Evolutionary conservation across 2,329 filamentous ascomycete species (phyloP), one percentile per base, ranked within the genome.

Genomic region (Phialophora verrucosa): DNA sequence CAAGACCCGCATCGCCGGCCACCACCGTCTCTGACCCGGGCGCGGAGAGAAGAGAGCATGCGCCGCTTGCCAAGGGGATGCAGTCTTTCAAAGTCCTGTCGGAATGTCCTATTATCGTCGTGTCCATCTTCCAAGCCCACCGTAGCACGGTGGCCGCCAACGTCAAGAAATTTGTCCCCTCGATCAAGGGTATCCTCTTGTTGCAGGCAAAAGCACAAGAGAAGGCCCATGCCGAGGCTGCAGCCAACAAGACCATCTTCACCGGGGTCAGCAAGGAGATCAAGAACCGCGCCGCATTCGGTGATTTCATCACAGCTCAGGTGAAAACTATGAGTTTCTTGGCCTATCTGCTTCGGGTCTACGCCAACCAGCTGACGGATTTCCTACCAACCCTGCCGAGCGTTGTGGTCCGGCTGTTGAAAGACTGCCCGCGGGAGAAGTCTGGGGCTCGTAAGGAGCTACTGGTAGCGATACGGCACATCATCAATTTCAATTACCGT

Each of bases 261-360:
- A 95, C 92, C 0, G 94, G 95, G 1, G 92, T 99, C 61, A 96
- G 92, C 79, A 91, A 91, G 56, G 91, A 92, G 65, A 97, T 99
- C 75, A 94, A 92, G 79, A 97, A 98, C 73, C 86, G 93, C 64
- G 91, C 91, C 12, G 94, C 93, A 0, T 99, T 98, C 81, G 95
- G 94, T 42, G 96, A 99, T 74, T 96, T 98, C 72, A 96, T 99
- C 70, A 98, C 93, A 0, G 93, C 94, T 1, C 96, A 99, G 77
- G 95, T 99, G 17, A 98, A 99, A 83, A 98, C 94, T 0, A 98
- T 99, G 94, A 98, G 93, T 74, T 99, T 99, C 74, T 78, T 99
- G 71, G 96, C 96, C 0, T 99, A 98, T 75, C 82, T 99, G 0
- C 85, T 99, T 12, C 84, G 95, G 51, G 90, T 96, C 56, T 96